Percentiles rank a stretch among this genome's conserved stretches.
Evolutionary conservation across 306 rosid genomes (phyloP).

Genomic region (Adenanthera pavonina): DNA sequence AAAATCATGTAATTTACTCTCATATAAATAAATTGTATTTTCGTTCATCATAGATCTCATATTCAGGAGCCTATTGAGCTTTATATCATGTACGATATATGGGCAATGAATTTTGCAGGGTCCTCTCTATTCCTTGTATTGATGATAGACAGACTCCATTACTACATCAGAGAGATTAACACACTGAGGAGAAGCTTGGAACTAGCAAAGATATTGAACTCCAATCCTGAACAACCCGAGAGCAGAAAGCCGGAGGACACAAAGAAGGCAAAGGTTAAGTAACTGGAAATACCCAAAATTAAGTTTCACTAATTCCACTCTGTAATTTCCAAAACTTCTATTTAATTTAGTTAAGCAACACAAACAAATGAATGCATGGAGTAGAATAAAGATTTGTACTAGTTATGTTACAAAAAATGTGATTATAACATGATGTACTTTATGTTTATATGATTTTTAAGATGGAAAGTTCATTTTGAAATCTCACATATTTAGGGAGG

Average conservation of each 20-base stretch:
- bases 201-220: constrained; percentile 32
- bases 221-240: constrained; percentile 3
- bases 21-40: neutral
- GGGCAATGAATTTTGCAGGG: constrained; percentile 47
- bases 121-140: constrained; percentile 70
- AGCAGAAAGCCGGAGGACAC: constrained; percentile 28
- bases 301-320: neutral
- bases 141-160: constrained; percentile 68
- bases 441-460: neutral
- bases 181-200: constrained; percentile 47
- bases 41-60: neutral
- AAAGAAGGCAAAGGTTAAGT: constrained; percentile 24
- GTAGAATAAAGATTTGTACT: neutral
- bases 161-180: constrained; percentile 57
- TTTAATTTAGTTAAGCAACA: neutral
- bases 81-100: neutral
- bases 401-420: neutral
- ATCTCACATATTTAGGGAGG: neutral
- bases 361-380: neutral
- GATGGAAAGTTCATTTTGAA: neutral
- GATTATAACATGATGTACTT: neutral
- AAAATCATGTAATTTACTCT: no score
- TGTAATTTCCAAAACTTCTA: no score
- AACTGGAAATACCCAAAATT: neutral
- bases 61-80: neutral